Percentiles rank a stretch among this genome's conserved stretches.
These are phyloP conservation scores for Parafenestella ontariensis DNA, from an alignment of 2,329 filamentous ascomycete genomes.

Conservation along the genomic window DNA sequence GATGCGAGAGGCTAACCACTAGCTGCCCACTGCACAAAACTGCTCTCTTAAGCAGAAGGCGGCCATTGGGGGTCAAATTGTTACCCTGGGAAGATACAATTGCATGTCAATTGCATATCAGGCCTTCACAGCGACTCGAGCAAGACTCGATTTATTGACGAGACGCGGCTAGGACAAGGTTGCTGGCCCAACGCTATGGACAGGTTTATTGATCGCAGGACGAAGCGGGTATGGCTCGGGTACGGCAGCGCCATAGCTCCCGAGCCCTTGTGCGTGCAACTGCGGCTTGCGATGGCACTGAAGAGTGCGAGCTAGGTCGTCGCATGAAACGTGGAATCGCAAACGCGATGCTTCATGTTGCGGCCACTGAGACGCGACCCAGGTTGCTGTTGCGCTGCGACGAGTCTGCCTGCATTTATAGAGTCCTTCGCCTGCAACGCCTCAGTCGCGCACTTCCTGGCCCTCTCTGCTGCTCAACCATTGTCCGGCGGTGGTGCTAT, in stretches of 20 bases:
- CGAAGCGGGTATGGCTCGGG: conserved; percentile 2
- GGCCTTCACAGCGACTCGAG: too few relatives aligned
- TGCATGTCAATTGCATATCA: too few relatives aligned
- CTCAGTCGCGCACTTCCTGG: conserved; percentile 6
- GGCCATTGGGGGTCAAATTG: too few relatives aligned
- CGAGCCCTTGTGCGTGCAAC: conserved; percentile 11
- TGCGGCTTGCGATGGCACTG: conserved; percentile 12
- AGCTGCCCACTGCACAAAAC: background rate
- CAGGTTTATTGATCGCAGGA: conserved; percentile 2
- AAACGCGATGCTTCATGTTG: conserved; percentile 32
- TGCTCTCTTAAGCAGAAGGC: background rate
- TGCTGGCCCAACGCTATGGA: conserved; percentile 15
- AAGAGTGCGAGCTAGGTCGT: conserved; percentile 12
- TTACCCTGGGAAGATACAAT: too few relatives aligned
- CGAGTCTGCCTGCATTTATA: conserved; percentile 15
- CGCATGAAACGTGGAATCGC: conserved; percentile 30
- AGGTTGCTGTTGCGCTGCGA: background rate
- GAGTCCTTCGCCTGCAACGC: conserved; percentile 7
- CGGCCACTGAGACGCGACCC: conserved; percentile 28
- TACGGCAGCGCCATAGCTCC: conserved; percentile 6
- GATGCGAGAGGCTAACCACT: too few relatives aligned
- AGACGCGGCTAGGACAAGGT: conserved; percentile 8
- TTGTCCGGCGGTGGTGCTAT: conserved; percentile 20
- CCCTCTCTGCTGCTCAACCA: conserved; percentile 4
- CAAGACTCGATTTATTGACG: background rate